Conservation (phyloP, 805 yeast species). For the Ogataea philodendri region DNA sequence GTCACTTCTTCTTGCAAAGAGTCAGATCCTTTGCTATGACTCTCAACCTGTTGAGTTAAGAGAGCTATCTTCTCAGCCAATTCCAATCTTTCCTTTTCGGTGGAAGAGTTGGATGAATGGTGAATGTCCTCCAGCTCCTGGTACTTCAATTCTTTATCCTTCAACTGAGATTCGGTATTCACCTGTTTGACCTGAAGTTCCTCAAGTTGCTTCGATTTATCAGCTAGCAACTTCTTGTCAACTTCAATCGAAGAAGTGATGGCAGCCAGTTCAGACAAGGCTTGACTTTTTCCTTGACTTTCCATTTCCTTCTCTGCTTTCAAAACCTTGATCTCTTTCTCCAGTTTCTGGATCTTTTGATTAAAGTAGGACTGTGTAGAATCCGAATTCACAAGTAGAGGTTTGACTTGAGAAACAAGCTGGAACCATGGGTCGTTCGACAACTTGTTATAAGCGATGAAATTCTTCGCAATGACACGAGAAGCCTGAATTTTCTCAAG, state of each 20-base stretch:
- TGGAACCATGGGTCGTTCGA: conserved; percentile 75
- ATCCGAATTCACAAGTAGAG: conserved; percentile 48
- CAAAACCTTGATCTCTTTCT: conserved; percentile 52
- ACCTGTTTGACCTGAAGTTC: conserved; percentile 7
- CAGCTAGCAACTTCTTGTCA: conserved; percentile 32
- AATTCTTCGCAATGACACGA: conserved; percentile 60
- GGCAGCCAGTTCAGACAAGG: conserved; percentile 34
- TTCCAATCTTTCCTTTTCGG: conserved; percentile 17
- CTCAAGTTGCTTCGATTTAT: conserved; percentile 29
- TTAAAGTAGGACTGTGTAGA: conserved; percentile 47
- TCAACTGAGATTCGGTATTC: conserved; percentile 16
- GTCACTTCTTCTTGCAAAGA: conserved; percentile 31
- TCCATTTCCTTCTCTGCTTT: conserved; percentile 35
- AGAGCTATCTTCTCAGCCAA: conserved; percentile 21
- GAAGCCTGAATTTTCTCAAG: conserved; percentile 70
- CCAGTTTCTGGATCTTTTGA: conserved; percentile 53
- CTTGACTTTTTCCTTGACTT: conserved; percentile 45
- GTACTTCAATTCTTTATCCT: conserved; percentile 7
- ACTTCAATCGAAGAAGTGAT: conserved; percentile 30
- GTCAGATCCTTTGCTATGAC: conserved; percentile 11
- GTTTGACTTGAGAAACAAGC: conserved; percentile 67
- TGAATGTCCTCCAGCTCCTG: conserved; percentile 12
- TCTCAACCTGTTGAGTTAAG: conserved; percentile 19
- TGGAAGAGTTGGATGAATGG: conserved; percentile 6
- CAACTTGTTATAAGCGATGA: conserved; percentile 49